A percentile compares a stretch with the other conserved stretches of the same genome.
Evolutionary conservation across 129 eudicot genomes (phyloP).

Genomic region (Saposhnikovia divaricata): DNA sequence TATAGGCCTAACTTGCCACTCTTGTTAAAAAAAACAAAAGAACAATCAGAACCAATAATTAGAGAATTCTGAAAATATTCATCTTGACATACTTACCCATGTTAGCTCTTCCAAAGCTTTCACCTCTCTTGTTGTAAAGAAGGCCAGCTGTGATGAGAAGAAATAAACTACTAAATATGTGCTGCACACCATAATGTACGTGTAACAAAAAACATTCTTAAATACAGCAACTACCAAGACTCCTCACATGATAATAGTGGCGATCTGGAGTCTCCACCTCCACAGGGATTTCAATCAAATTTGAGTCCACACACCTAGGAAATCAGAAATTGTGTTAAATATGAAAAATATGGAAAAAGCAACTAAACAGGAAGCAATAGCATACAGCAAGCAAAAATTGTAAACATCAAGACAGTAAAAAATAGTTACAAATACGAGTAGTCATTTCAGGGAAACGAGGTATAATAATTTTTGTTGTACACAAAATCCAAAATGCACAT

Average conservation of each 20-base stretch:
- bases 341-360: neutral
- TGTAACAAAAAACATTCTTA: neutral
- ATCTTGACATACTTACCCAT: conserved; percentile 56
- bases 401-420: neutral
- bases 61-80: neutral
- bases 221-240: neutral
- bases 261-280: conserved; percentile 87
- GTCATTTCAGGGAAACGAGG: neutral
- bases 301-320: conserved; percentile 65
- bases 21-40: neutral
- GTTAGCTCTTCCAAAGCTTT: conserved; percentile 90
- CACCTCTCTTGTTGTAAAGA: conserved; percentile 84
- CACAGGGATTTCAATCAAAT: conserved; percentile 83
- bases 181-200: neutral
- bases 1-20: neutral
- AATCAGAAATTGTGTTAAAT: neutral
- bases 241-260: conserved; percentile 87
- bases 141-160: conserved; percentile 61
- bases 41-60: neutral
- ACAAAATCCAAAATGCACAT: neutral
- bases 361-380: neutral
- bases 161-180: neutral
- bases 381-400: neutral
- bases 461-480: neutral
- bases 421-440: too few species aligned